phyloP scores from a whole-genome alignment of 1,139 yeast species.

The Zygosaccharomyces pseudobailii region DNA sequence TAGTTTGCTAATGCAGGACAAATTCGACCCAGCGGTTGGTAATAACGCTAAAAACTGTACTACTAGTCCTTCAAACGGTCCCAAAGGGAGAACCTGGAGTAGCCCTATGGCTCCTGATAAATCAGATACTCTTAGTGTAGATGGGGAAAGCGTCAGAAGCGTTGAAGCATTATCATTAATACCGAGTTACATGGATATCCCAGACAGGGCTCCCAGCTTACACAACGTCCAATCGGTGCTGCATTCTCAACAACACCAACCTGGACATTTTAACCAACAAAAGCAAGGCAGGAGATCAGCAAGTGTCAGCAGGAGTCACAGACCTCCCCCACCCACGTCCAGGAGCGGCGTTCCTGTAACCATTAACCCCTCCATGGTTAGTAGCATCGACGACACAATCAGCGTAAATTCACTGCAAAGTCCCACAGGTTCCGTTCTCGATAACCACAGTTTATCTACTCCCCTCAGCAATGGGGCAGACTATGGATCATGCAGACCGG shows the following conservation, averaged over 20 bases:
- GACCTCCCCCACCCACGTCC: slow-evolving; percentile 11
- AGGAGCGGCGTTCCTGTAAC: slow-evolving; percentile 7
- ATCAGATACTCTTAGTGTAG: slow-evolving; percentile 13
- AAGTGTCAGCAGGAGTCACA: slow-evolving; percentile 28
- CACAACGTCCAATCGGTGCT: slow-evolving; percentile 1
- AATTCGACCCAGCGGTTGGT: slow-evolving; percentile 4
- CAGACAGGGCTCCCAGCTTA: slow-evolving; percentile 18
- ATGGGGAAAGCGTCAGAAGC: slow-evolving; percentile 29
- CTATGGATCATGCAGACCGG: slow-evolving; percentile 8
- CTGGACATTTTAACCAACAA: slow-evolving; percentile 3
- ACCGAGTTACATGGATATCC: slow-evolving; percentile 38
- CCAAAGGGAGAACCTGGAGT: background rate
- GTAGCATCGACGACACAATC: slow-evolving; percentile 15
- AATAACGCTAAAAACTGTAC: slow-evolving; percentile 2
- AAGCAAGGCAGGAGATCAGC: slow-evolving; percentile 21
- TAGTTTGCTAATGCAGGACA: slow-evolving; percentile 19
- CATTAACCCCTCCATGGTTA: slow-evolving; percentile 17
- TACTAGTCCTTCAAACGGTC: background rate
- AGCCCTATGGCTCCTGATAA: slow-evolving; percentile 10
- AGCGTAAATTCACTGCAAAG: slow-evolving; percentile 14
- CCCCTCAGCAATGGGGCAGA: slow-evolving; percentile 6
- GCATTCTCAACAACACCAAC: slow-evolving; percentile 3
- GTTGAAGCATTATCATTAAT: slow-evolving; percentile 38
- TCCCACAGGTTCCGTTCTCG: slow-evolving; percentile 13
- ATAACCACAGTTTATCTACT: slow-evolving; percentile 1